phyloP scores from a whole-genome alignment of 202 grass and related monocot genomes.

The Zoysia matrella region DNA sequence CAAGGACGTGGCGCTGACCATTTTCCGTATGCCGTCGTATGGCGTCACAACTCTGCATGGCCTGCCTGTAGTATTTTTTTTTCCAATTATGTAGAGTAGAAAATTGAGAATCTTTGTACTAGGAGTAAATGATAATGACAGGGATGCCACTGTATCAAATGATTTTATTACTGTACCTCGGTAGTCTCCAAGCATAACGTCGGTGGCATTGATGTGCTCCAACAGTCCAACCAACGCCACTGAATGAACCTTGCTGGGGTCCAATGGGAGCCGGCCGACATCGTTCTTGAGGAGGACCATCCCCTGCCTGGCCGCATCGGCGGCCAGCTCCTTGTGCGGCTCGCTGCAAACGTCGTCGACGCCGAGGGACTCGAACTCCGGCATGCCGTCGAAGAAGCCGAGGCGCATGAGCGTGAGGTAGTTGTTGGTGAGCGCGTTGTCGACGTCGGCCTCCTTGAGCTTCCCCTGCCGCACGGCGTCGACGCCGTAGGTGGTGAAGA shows the following conservation, averaged over 20 bases:
- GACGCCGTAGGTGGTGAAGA: slow-evolving; percentile 54
- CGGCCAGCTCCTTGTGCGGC: slow-evolving; percentile 59
- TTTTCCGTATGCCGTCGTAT: slow-evolving; percentile 46
- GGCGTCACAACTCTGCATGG: slow-evolving; percentile 72
- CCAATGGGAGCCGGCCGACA: slow-evolving; percentile 43
- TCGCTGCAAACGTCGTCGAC: slow-evolving; percentile 44
- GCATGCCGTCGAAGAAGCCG: slow-evolving; percentile 78
- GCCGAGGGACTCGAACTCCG: slow-evolving; percentile 34
- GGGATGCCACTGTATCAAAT: not conserved
- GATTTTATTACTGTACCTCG: slow-evolving; percentile 35
- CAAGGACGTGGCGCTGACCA: not conserved
- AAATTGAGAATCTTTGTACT: too few relatives aligned
- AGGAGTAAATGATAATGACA: too few relatives aligned
- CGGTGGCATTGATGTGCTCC: slow-evolving; percentile 65
- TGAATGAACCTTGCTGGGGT: not conserved
- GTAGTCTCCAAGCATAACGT: slow-evolving; percentile 81
- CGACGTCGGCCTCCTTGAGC: slow-evolving; percentile 61
- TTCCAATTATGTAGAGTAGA: too few relatives aligned
- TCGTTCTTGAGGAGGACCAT: slow-evolving; percentile 86
- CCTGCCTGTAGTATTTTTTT: slow-evolving; percentile 21
- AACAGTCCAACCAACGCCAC: slow-evolving; percentile 60
- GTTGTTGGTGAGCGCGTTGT: slow-evolving; percentile 60
- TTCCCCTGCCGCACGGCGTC: slow-evolving; percentile 57
- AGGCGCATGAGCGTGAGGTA: slow-evolving; percentile 73
- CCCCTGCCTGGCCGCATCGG: slow-evolving; percentile 69